Conservation (phyloP, 176 grass and related monocot species). For the Phragmites australis region DNA sequence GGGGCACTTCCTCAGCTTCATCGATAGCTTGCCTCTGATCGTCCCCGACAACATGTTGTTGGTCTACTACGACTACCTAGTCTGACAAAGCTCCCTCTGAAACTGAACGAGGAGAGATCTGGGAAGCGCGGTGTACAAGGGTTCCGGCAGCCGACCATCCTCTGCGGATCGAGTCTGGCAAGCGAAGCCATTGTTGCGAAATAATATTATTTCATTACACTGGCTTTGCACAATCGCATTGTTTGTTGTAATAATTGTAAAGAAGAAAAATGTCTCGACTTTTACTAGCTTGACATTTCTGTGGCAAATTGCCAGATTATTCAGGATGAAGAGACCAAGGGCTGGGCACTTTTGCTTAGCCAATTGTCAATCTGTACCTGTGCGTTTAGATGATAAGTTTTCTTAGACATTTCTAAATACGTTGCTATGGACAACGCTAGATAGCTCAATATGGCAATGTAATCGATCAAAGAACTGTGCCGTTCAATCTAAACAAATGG, state of each 20-base stretch:
- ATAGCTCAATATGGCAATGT: not conserved
- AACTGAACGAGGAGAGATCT: constrained; percentile 1
- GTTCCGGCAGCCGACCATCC: constrained; percentile 63
- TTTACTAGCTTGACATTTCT: constrained; percentile 33
- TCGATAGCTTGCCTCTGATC: constrained; percentile 73
- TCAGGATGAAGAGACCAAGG: constrained; percentile 18
- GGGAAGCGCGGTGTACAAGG: constrained; percentile 37
- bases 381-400: not conserved
- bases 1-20: constrained; percentile 71
- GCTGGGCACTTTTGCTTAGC: not conserved
- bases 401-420: not conserved
- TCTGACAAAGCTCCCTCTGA: constrained; percentile 30
- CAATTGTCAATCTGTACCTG: constrained; percentile 1
- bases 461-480: not conserved
- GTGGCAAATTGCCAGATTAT: constrained; percentile 43
- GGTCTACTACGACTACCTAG: constrained; percentile 81
- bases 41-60: constrained; percentile 70
- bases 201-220: constrained; percentile 27
- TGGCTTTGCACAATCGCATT: constrained; percentile 37
- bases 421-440: not conserved
- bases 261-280: constrained; percentile 34
- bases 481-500: not conserved
- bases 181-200: constrained; percentile 36
- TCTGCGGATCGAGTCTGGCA: constrained; percentile 57
- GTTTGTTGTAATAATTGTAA: constrained; percentile 59